Evolutionary conservation across 163 green algal species (phyloP).

Genomic region (Scenedesmus sp.): DNA sequence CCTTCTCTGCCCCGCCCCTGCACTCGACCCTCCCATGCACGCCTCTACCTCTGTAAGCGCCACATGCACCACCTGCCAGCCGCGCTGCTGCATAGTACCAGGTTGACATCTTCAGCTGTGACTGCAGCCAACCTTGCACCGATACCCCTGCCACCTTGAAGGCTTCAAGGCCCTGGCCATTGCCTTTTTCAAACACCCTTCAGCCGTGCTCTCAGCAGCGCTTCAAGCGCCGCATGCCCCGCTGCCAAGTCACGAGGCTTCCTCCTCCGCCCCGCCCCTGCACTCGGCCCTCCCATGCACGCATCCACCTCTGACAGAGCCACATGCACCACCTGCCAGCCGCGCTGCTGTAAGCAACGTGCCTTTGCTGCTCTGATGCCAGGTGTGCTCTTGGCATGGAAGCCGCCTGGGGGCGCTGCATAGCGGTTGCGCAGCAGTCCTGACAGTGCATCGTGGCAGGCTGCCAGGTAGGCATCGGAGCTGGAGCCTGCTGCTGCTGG

Average conservation of each 20-base stretch:
- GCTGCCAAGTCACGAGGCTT: not conserved
- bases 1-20: not conserved
- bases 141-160: too few relatives aligned
- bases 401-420: conserved; percentile 29
- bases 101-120: too few relatives aligned
- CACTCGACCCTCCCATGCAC: not conserved
- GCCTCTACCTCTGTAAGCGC: not conserved
- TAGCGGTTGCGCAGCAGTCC: conserved; percentile 31
- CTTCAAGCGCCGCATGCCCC: not conserved
- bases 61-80: not conserved
- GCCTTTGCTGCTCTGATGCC: conserved; percentile 33
- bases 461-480: not conserved
- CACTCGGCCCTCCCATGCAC: not conserved
- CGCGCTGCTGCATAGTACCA: not conserved
- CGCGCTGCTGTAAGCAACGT: not conserved
- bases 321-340: conserved; percentile 15
- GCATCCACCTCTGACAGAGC: conserved; percentile 10
- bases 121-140: too few relatives aligned
- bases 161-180: too few relatives aligned
- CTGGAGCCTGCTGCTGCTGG: not conserved
- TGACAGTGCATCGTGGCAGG: conserved; percentile 19
- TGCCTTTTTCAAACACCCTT: not conserved
- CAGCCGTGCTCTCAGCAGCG: conserved; percentile 14
- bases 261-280: not conserved
- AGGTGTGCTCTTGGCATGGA: not conserved